Evolutionary conservation across 805 yeast species (phyloP).

Genomic region (Grigorovia yakushimaensis): DNA sequence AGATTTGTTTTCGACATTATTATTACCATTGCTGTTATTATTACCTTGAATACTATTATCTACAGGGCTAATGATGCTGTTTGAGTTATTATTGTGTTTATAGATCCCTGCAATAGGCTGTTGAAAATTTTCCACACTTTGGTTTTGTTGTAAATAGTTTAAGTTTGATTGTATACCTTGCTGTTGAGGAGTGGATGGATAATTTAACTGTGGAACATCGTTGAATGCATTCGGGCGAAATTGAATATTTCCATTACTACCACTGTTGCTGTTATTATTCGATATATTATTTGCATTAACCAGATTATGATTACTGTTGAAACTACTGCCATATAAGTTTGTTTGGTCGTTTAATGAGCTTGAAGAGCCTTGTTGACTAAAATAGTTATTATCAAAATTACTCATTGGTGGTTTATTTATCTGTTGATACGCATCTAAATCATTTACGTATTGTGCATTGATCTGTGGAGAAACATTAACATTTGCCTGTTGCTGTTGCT

Average conservation of each 20-base stretch:
- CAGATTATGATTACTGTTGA: background rate
- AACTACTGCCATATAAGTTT: conserved; percentile 1
- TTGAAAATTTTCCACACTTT: conserved; percentile 11
- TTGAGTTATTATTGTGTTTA: conserved; percentile 24
- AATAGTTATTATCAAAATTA: conserved; percentile 29
- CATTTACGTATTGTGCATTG: conserved; percentile 6
- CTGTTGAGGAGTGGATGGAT: conserved; percentile 23
- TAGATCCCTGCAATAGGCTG: conserved; percentile 18
- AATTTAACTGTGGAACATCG: conserved; percentile 23
- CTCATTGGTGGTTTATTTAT: conserved; percentile 29
- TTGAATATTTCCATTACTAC: conserved; percentile 6
- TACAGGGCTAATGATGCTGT: conserved; percentile 9
- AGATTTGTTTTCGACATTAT: conserved; percentile 5
- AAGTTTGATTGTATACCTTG: background rate
- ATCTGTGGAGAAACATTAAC: conserved; percentile 2
- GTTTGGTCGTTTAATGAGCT: conserved; percentile 29
- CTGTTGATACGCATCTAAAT: conserved; percentile 10
- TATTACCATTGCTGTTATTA: conserved; percentile 2
- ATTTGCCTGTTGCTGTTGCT: background rate
- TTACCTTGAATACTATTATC: conserved; percentile 4
- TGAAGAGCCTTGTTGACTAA: conserved; percentile 32
- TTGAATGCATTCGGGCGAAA: conserved; percentile 15
- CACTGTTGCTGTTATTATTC: background rate
- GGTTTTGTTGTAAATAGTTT: background rate
- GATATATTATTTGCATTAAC: background rate